phyloP scores from a whole-genome alignment of 257 asterid genomes.

The Nicotiana benthamiana region DNA sequence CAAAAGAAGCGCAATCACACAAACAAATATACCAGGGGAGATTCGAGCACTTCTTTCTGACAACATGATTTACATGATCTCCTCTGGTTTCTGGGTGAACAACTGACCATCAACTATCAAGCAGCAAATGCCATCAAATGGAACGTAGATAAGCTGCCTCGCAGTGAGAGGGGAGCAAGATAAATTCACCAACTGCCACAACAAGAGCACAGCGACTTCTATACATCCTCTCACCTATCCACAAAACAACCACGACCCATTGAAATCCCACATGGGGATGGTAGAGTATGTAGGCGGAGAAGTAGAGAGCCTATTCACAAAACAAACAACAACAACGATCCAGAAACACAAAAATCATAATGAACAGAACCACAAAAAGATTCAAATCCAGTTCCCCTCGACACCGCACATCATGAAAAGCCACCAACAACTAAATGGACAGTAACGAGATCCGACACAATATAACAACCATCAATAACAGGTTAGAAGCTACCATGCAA shows the following conservation, averaged over 20 bases:
- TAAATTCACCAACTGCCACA: neutral
- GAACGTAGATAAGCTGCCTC: neutral
- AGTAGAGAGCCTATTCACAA: too few species aligned
- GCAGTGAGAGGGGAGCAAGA: neutral
- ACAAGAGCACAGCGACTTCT: neutral
- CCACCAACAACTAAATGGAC: neutral
- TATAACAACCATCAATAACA: neutral
- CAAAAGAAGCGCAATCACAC: neutral
- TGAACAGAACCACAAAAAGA: neutral
- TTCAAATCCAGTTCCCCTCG: neutral
- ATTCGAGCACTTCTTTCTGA: neutral
- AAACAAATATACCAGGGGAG: neutral
- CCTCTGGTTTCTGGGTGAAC: neutral
- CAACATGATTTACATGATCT: too few species aligned
- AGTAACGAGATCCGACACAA: neutral
- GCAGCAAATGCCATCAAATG: neutral
- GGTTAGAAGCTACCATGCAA: conserved; percentile 52
- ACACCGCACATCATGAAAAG: neutral
- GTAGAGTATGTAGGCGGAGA: too few species aligned
- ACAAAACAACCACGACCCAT: too few species aligned
- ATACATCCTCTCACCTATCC: neutral
- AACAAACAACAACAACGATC: too few species aligned
- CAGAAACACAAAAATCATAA: neutral
- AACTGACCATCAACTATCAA: too few species aligned
- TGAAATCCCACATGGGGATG: too few species aligned